Evolutionary conservation across 306 rosid species (phyloP).

Genomic region (Biancaea sappan): DNA sequence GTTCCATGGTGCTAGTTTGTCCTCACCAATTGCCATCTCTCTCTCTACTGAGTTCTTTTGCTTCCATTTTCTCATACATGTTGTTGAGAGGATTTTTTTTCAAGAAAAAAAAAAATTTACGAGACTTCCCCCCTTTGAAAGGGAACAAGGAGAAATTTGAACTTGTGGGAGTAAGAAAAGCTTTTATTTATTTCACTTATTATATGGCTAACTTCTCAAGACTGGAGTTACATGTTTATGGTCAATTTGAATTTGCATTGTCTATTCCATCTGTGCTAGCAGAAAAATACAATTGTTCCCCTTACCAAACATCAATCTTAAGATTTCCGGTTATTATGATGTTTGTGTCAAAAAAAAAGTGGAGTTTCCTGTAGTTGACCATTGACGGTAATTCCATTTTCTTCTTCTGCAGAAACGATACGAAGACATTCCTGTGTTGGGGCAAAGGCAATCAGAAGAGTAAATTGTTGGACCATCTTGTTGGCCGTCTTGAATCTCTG

Average conservation of each 20-base stretch:
- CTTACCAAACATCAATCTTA: background rate
- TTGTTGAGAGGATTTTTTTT: background rate
- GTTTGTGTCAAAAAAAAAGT: slow-evolving; percentile 6
- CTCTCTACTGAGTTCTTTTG: slow-evolving; percentile 10
- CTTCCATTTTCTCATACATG: background rate
- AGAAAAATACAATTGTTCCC: background rate
- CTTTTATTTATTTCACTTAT: slow-evolving; percentile 9
- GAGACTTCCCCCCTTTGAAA: background rate
- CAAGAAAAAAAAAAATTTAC: too few relatives aligned
- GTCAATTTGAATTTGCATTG: background rate
- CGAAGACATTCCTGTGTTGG: slow-evolving; percentile 55
- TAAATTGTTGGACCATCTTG: slow-evolving; percentile 29
- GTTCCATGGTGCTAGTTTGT: background rate
- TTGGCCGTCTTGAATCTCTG: slow-evolving; percentile 37
- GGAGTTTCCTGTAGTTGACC: background rate
- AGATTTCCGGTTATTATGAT: slow-evolving; percentile 13
- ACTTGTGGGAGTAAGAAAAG: background rate
- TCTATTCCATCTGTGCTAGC: background rate
- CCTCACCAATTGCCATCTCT: background rate
- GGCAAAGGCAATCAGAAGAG: slow-evolving; percentile 51
- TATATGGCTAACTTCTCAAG: background rate
- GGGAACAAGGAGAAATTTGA: background rate
- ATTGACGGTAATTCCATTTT: background rate
- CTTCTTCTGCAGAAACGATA: slow-evolving; percentile 48
- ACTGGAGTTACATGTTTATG: slow-evolving; percentile 1